Conservation (phyloP, 331 rosid genomes). For the Ulmus americana region DNA sequence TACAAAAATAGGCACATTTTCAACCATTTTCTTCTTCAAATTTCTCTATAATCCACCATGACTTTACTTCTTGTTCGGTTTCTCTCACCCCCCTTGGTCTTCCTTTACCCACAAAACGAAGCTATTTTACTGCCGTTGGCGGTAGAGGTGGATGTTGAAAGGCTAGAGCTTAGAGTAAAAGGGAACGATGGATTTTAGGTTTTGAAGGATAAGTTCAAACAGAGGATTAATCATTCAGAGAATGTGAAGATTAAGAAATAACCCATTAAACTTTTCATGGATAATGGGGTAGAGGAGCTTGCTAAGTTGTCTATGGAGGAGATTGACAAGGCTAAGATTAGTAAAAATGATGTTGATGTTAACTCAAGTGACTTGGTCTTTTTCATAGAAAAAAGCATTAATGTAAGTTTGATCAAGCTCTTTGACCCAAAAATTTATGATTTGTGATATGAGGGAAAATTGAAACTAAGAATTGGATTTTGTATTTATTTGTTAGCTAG, state of each 20-base stretch:
- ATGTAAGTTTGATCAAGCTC: slow-evolving; percentile 32
- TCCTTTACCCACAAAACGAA: slow-evolving; percentile 27
- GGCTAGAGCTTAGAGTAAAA: slow-evolving; percentile 65
- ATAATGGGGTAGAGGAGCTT: slow-evolving; percentile 35
- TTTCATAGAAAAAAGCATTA: slow-evolving; percentile 78
- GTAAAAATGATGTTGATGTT: slow-evolving; percentile 73
- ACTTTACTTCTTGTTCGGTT: no score
- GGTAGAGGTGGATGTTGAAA: slow-evolving; percentile 27
- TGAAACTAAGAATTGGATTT: no score
- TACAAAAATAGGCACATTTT: slow-evolving; percentile 42
- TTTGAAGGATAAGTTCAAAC: slow-evolving; percentile 56
- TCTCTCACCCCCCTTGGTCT: slow-evolving; percentile 38
- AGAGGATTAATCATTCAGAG: slow-evolving; percentile 64
- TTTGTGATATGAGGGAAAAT: background rate
- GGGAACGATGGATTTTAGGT: slow-evolving; percentile 54
- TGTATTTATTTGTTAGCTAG: no score
- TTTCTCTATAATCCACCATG: no score
- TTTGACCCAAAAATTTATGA: no score
- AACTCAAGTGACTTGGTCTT: slow-evolving; percentile 93
- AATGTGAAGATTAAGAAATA: slow-evolving; percentile 53
- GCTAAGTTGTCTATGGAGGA: slow-evolving; percentile 55
- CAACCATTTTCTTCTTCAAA: background rate
- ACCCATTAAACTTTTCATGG: slow-evolving; percentile 74
- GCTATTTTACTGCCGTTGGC: slow-evolving; percentile 15
- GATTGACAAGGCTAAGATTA: slow-evolving; percentile 48